Base-by-base conservation (phyloP, 139 green algal genomes). In the Trebouxia sp. region DNA sequence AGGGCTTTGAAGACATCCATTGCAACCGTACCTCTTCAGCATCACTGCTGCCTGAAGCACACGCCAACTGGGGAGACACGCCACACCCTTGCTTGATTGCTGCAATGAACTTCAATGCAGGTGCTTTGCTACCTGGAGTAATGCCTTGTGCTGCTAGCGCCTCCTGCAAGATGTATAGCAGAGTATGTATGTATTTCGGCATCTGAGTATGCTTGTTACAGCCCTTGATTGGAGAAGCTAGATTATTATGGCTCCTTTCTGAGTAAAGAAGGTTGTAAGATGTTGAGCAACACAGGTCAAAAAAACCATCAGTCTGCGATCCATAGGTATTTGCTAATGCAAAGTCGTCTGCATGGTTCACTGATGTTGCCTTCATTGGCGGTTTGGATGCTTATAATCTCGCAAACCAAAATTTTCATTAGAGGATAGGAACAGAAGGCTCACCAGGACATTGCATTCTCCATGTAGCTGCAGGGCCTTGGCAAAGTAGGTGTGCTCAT, bases 11-110 rank as follows among this genome's bases (percentile, higher is more conserved):
- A n/a, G n/a, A n/a, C n/a, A n/a, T n/a, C n/a, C n/a, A 41, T 5
- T 10, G 58, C 9, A 69, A 67, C 8, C 26, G 26, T 67, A 72
- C 62, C 62, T 72, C 62, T 26, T 72, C 32, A 17, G 37, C 11
- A 43, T 72, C 62, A 15, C 62, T 72, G 62, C 62, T 72, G 15
- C 35, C 35, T 30, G 3, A 45, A 8, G 42, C 32, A 15, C 62
- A 72, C 42, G 62, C 62, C 6, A 72, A 28, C 1, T 72, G 62
- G 28, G 62, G 62, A 45, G 62, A 72, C 11, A 72, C 62, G 6
- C 62, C 62, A 72, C 62, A 72, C 12, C 62, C 62, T 72, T 45
- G 32, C 28, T 72, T 72, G 32, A 72, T 26, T 22, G 62, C 62
- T 30, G 32, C 62, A 9, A 72, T 14, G 12, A 72, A 72, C 32